Base-by-base conservation (phyloP, 2,329 filamentous ascomycete genomes). In the Neopestalotiopsis sp. region DNA sequence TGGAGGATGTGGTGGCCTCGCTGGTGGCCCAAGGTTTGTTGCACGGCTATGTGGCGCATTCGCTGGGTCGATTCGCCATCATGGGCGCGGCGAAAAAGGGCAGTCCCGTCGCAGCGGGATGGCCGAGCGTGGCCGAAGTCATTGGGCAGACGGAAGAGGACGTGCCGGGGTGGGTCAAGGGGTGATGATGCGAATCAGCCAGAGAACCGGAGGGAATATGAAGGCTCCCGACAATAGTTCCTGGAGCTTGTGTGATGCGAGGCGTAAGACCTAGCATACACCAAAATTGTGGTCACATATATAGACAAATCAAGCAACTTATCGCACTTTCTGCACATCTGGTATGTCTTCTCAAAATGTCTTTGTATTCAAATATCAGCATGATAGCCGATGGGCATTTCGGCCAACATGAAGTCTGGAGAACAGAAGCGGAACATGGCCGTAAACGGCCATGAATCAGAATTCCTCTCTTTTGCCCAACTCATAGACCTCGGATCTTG, bases 1-100 rank as follows among this genome's bases (percentile, higher is more conserved):
- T 97, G n/a, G 94, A 97, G 80, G 90, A 90, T 59, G 90, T 93
- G 63, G 86, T 97, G 13, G 89, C 92, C 0, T 91, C 91, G 12
- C 86, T 98, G 13, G 88, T 97, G 24, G 89, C 92, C 64, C 93
- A 97, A 79, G 93, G 92, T 0, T 83, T 97, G 30, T 85, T 98
- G 77, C 90, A 91, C 73, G 95, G 95, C 1, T 98, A 95, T 76
- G 87, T 98, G 34, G 93, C 92, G 17, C 94, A 97, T 75, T 88
- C 88, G 32, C 90, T 91, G 76, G 87, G 88, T 58, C 90, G 92
- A 63, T 94, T 98, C 76, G 94, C 94, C 13, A 93, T 98, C 58
- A 89, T 92, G 66, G 94, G 95, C 2, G 90, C 92, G 30, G 92
- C 91, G 83, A 86, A 87, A 70, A 88, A 87, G 72, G 88, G 87